phyloP scores from a whole-genome alignment of 176 grass and related monocot genomes.

The Pontederia paniculata region DNA sequence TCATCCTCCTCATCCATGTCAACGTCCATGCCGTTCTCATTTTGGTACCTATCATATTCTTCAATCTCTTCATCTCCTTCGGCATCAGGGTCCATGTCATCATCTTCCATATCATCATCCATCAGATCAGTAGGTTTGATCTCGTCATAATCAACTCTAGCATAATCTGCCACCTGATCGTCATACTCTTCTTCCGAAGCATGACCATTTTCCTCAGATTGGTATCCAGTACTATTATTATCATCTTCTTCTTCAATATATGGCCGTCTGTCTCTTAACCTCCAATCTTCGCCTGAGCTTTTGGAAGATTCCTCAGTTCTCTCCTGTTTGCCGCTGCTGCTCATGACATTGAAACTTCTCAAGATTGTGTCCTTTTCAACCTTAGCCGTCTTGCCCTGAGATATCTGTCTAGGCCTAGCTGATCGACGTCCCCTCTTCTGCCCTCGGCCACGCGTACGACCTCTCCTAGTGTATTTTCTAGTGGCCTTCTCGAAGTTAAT shows the following conservation, averaged over 20 bases:
- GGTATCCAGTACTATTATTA: conserved; percentile 25
- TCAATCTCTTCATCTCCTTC: not conserved
- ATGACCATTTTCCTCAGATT: conserved; percentile 33
- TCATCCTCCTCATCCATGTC: conserved; percentile 14
- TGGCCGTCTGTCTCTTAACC: conserved; percentile 39
- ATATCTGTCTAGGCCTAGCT: conserved; percentile 54
- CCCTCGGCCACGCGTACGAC: conserved; percentile 32
- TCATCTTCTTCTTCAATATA: conserved; percentile 54
- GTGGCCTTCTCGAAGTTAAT: conserved; percentile 28
- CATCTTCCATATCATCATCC: conserved; percentile 30
- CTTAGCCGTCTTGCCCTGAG: conserved; percentile 31
- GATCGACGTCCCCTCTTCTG: conserved; percentile 65
- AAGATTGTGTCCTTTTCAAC: conserved; percentile 54
- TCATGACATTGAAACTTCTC: conserved; percentile 69
- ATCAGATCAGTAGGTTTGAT: conserved; percentile 28
- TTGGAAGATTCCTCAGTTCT: conserved; percentile 29
- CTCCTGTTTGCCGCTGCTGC: conserved; percentile 28
- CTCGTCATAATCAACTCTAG: conserved; percentile 26
- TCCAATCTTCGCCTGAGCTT: conserved; percentile 78
- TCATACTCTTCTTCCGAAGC: conserved; percentile 50
- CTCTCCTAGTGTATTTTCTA: conserved; percentile 39
- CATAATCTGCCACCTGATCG: conserved; percentile 35
- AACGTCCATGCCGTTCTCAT: conserved; percentile 25
- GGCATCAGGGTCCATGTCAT: not conserved
- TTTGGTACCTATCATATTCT: too few relatives aligned